A percentile compares a stretch with the other conserved stretches of the same genome.
phyloP scores from a whole-genome alignment of 2,329 filamentous ascomycete genomes.

The Talaromyces pinophilus region DNA sequence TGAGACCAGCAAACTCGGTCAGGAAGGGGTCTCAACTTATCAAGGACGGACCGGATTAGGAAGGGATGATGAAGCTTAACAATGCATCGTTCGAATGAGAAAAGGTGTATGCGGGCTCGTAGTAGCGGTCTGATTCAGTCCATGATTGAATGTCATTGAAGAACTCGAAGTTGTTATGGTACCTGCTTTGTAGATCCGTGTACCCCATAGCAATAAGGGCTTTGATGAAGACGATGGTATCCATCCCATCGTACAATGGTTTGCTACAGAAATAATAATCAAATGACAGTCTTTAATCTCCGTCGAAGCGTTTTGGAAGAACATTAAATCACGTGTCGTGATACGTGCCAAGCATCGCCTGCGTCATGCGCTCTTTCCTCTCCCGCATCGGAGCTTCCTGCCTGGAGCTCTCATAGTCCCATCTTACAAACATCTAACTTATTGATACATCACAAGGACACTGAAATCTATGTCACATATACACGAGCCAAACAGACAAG shows the following conservation, averaged over 20 bases:
- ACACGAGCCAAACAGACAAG: neutral
- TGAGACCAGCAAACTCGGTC: neutral
- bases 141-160: neutral
- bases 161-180: neutral
- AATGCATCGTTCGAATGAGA: neutral
- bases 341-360: conserved; percentile 10
- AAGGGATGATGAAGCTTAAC: conserved; percentile 7
- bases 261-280: neutral
- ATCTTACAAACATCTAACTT: neutral
- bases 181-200: neutral
- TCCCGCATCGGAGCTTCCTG: conserved; percentile 9
- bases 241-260: neutral
- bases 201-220: neutral
- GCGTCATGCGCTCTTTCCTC: conserved; percentile 14
- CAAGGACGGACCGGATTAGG: neutral
- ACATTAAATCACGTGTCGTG: conserved; percentile 14
- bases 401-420: conserved; percentile 3
- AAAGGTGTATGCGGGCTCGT: neutral
- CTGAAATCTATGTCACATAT: neutral
- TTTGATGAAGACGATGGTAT: neutral
- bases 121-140: conserved; percentile 6
- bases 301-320: neutral
- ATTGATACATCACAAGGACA: conserved; percentile 8
- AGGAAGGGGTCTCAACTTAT: neutral
- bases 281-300: neutral